Conservation (phyloP, 2,329 filamentous ascomycete species). For the Fusarium metavorans region DNA sequence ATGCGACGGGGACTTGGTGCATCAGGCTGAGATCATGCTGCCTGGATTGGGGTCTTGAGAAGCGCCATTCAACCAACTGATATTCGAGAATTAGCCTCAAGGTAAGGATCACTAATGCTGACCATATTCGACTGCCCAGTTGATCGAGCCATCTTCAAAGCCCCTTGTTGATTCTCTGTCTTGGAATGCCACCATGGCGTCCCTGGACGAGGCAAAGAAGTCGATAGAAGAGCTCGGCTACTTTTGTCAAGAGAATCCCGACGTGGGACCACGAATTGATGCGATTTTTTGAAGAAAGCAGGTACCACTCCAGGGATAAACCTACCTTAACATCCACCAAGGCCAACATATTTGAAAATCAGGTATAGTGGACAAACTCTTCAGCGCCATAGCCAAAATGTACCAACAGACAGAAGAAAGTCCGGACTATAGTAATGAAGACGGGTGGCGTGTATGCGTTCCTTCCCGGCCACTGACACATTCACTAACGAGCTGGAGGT, state of each 20-base stretch:
- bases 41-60: no score
- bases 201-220: background rate
- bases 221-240: background rate
- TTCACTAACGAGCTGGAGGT: background rate
- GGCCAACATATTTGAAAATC: background rate
- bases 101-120: no score
- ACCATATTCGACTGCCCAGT: background rate
- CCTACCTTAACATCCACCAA: background rate
- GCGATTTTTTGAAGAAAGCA: background rate
- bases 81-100: no score
- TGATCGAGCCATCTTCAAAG: background rate
- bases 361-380: background rate
- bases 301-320: background rate
- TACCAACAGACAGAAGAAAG: background rate
- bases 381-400: background rate
- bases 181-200: background rate
- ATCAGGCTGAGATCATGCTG: background rate
- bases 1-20: background rate
- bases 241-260: background rate
- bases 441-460: background rate
- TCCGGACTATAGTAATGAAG: background rate
- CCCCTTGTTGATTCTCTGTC: background rate
- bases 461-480: background rate
- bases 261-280: background rate
- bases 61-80: no score